These are phyloP conservation scores for Saccharomycopsis babjevae DNA, from an alignment of 805 yeast species.

Conservation along the genomic window DNA sequence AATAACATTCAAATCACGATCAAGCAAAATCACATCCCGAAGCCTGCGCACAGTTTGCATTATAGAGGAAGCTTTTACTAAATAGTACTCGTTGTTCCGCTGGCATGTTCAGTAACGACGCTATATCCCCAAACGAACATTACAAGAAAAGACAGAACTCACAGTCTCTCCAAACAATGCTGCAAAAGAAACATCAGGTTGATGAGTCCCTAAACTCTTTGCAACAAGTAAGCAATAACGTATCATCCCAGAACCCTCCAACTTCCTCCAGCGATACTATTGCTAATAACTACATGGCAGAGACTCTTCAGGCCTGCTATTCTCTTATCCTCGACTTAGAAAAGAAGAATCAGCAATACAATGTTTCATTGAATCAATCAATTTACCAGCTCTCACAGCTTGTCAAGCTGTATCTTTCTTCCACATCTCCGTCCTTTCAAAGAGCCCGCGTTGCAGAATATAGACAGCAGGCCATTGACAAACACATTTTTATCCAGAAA, in stretches of 20 bases:
- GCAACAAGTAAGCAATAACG: neutral
- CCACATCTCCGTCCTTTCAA: neutral
- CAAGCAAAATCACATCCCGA: no score
- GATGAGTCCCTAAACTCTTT: neutral
- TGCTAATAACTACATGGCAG: conserved; percentile 10
- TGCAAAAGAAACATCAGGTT: conserved; percentile 2
- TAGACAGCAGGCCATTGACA: neutral
- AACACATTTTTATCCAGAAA: conserved; percentile 14
- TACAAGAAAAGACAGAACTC: conserved; percentile 15
- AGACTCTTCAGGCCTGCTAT: conserved; percentile 17
- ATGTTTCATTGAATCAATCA: conserved; percentile 11
- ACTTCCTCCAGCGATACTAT: neutral
- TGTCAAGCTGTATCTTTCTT: conserved; percentile 8
- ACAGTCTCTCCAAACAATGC: conserved; percentile 6
- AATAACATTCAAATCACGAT: no score
- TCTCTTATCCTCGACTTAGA: conserved; percentile 17
- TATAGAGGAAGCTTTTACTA: no score
- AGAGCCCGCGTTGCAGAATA: neutral
- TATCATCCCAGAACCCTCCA: neutral
- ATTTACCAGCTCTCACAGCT: conserved; percentile 11
- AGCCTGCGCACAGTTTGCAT: no score
- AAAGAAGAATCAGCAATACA: conserved; percentile 16
- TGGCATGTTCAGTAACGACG: neutral
- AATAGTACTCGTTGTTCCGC: neutral
- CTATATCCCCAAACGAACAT: neutral